Percentiles rank a stretch among this genome's conserved stretches.
These are phyloP conservation scores for Silene noctiflora DNA, from an alignment of 179 eudicot species.

Conservation along the genomic window DNA sequence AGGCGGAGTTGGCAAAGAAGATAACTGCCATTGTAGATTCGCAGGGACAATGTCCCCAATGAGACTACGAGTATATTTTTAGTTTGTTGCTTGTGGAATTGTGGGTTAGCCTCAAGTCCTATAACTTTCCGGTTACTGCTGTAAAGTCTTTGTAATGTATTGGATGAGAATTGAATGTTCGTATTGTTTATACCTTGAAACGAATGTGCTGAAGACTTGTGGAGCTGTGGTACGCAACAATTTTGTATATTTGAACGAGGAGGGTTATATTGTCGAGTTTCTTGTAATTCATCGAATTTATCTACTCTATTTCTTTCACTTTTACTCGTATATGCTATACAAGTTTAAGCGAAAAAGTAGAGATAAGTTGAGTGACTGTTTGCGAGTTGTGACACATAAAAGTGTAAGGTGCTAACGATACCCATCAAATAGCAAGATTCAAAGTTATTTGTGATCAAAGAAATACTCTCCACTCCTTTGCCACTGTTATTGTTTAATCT, in stretches of 20 bases:
- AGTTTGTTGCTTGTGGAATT: not conserved
- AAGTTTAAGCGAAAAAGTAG: too few relatives aligned
- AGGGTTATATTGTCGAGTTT: not conserved
- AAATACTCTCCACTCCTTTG: not conserved
- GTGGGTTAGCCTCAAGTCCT: slow-evolving; percentile 2
- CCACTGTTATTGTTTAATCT: not conserved
- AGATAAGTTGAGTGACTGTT: too few relatives aligned
- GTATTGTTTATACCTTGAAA: slow-evolving; percentile 13
- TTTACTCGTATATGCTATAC: too few relatives aligned
- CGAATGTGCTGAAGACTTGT: not conserved
- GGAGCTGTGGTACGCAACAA: not conserved
- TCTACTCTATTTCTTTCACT: not conserved
- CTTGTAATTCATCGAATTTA: not conserved
- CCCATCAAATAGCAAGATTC: too few relatives aligned
- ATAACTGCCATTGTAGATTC: slow-evolving; percentile 51
- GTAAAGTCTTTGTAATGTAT: slow-evolving; percentile 15
- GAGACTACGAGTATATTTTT: not conserved
- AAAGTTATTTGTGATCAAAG: too few relatives aligned
- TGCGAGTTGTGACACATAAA: not conserved
- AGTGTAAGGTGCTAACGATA: not conserved
- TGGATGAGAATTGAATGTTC: not conserved
- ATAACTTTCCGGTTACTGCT: not conserved
- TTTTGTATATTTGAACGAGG: slow-evolving; percentile 19
- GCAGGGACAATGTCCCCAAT: slow-evolving; percentile 22
- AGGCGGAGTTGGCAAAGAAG: slow-evolving; percentile 82